Base-by-base conservation (phyloP, 2,329 filamentous ascomycete species). In the Purpureocillium lavendulum region DNA sequence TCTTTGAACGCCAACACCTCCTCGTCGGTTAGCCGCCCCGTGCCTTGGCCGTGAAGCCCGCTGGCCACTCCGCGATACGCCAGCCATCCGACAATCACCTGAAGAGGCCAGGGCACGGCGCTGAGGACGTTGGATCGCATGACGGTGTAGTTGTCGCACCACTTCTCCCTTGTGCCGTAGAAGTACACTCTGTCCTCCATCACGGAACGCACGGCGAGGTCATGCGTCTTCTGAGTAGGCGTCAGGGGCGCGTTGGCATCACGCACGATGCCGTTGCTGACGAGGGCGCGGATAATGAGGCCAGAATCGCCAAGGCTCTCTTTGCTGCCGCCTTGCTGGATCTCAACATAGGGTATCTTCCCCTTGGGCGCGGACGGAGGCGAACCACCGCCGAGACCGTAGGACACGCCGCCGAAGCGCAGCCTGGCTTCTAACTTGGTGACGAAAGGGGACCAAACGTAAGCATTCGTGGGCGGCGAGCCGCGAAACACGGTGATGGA, bases 131-230 rank as follows among this genome's bases (percentile, higher is more conserved):
- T 58, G 37, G 67, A 65, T 13, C 77, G 70, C 75, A 79, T 80
- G 12, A 59, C 55, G 43, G 74, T 67, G 59, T 74, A 81, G 51
- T 82, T 79, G 40, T 75, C 60, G 3, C 67, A 52, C 77, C 77
- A 82, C 44, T 67, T 62, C 57, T 82, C 77, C 31, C 65, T 61
- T 1, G 45, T 54, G 65, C 71, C 61, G 42, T 70, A 77, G 45
- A 80, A 81, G 49, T 72, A 75, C 12, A 78, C 45, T 52, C 72
- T 77, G 15, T 82, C 76, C 56, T 82, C 77, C 17, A 82, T 43
- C 38, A 82, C 47, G 0, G 73, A 69, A 13, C 68, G 57, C 2
- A 81, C 43, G 0, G 66, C 71, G 8, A 77, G 50, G 52, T 82
- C 77, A 1, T 66, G 55, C 0, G 69, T 65, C 31, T 52, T 62